phyloP scores from a whole-genome alignment of 2,329 filamentous ascomycete genomes.

The Aureobasidium sp. region DNA sequence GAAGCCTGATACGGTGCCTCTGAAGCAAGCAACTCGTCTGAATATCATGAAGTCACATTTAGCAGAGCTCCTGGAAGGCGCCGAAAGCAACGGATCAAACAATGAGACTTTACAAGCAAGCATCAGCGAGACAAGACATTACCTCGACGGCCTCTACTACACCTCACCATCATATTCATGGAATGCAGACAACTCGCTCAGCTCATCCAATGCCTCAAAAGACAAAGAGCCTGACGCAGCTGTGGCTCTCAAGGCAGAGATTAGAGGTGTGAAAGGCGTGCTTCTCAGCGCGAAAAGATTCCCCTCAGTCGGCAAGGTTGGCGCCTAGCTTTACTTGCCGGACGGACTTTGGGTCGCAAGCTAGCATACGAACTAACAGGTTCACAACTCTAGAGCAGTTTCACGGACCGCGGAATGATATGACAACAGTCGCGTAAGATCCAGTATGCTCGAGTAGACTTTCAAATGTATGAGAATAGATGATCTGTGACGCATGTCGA shows the following conservation, averaged over 20 bases:
- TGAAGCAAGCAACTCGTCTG: conserved; percentile 38
- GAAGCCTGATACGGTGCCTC: conserved; percentile 18
- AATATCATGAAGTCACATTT: conserved; percentile 46
- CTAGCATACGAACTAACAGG: background rate
- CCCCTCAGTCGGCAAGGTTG: conserved; percentile 30
- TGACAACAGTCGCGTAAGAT: background rate
- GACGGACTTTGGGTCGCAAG: background rate
- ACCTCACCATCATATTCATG: conserved; percentile 22
- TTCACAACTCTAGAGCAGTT: background rate
- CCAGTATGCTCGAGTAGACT: background rate
- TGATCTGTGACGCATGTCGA: background rate
- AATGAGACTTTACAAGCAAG: conserved; percentile 43
- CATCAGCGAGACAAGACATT: conserved; percentile 50
- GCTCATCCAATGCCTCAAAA: conserved; percentile 20
- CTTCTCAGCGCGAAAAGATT: conserved; percentile 69
- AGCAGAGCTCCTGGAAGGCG: conserved; percentile 40
- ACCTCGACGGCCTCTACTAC: conserved; percentile 55
- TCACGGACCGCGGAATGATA: background rate
- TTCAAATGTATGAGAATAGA: background rate
- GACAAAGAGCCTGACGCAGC: conserved; percentile 59
- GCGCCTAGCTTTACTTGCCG: background rate
- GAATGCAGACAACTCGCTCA: conserved; percentile 26
- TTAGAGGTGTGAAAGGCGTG: conserved; percentile 70
- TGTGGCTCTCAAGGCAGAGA: conserved; percentile 63
- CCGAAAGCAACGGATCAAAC: conserved; percentile 45